phyloP scores from a whole-genome alignment of 2,329 filamentous ascomycete species.

The Penicillium sp. region DNA sequence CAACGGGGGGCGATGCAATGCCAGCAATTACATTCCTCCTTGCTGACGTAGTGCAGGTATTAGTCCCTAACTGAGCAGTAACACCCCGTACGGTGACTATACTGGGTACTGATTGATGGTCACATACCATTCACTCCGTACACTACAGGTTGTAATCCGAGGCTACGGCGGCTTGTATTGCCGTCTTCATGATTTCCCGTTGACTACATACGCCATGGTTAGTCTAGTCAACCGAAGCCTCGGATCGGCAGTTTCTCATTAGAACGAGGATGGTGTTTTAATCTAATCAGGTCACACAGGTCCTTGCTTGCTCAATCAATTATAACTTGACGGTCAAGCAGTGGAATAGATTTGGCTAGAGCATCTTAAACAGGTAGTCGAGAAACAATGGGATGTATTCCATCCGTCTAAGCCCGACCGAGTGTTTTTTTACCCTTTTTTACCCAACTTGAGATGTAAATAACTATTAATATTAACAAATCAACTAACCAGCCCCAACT shows the following conservation, averaged over 20 bases:
- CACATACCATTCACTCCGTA: background rate
- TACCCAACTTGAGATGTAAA: background rate
- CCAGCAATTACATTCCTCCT: conserved; percentile 1
- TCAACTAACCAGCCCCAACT: background rate
- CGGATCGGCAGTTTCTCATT: background rate
- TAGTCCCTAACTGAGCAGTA: conserved; percentile 1
- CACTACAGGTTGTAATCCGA: background rate
- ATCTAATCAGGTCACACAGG: background rate
- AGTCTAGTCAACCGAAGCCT: background rate
- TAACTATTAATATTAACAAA: background rate
- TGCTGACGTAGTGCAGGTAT: conserved; percentile 20
- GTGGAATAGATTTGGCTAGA: background rate
- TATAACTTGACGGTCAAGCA: background rate
- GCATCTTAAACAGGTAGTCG: background rate
- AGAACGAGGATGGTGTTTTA: background rate
- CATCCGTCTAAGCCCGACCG: background rate
- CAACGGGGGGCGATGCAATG: background rate
- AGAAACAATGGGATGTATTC: background rate
- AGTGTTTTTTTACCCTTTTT: too few relatives aligned
- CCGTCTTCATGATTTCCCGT: too few relatives aligned
- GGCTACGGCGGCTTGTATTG: background rate
- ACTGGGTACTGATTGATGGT: background rate
- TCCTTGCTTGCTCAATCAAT: background rate
- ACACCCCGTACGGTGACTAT: conserved; percentile 3
- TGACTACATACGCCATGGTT: background rate